Evolutionary conservation across 352 stramenopile species (phyloP).

Genomic region (Phytophthora tubulina): DNA sequence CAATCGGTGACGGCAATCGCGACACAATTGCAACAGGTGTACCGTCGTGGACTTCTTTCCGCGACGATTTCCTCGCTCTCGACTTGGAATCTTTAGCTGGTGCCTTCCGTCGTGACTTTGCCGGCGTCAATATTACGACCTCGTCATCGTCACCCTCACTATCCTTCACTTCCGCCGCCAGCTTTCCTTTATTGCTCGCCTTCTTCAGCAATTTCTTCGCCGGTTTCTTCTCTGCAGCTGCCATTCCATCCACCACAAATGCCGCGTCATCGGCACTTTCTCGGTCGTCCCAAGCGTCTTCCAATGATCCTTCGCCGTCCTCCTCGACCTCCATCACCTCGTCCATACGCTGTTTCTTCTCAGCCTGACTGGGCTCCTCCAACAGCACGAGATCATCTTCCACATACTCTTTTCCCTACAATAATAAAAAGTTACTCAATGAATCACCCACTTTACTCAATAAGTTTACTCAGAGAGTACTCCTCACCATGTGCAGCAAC

Average conservation of each 20-base stretch:
- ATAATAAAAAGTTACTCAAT: conserved; percentile 10
- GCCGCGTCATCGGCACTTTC: conserved; percentile 20
- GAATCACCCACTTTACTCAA: no score
- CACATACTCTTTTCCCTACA: conserved; percentile 41
- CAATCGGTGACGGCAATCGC: conserved; percentile 38
- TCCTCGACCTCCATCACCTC: conserved; percentile 20
- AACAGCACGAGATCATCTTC: conserved; percentile 50
- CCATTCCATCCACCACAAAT: conserved; percentile 10
- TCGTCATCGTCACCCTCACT: conserved; percentile 29
- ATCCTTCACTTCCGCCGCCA: conserved; percentile 17
- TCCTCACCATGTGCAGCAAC: conserved; percentile 59
- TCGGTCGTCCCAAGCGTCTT: conserved; percentile 34
- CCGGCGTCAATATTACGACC: conserved; percentile 15
- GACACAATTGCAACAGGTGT: conserved; percentile 36
- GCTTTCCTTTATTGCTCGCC: conserved; percentile 7
- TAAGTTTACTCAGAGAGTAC: neutral
- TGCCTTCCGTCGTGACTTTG: conserved; percentile 25
- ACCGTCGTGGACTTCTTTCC: conserved; percentile 16
- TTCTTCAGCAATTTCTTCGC: conserved; percentile 19
- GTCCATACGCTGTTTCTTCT: conserved; percentile 52
- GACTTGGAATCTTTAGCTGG: conserved; percentile 19
- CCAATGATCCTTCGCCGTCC: conserved; percentile 16
- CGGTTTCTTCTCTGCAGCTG: conserved; percentile 29
- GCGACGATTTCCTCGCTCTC: conserved; percentile 23
- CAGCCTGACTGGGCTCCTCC: conserved; percentile 32